Evolutionary conservation across 805 yeast species (phyloP), one percentile per base, ranked within the genome.

Genomic region (Maudiozyma barnettii): DNA sequence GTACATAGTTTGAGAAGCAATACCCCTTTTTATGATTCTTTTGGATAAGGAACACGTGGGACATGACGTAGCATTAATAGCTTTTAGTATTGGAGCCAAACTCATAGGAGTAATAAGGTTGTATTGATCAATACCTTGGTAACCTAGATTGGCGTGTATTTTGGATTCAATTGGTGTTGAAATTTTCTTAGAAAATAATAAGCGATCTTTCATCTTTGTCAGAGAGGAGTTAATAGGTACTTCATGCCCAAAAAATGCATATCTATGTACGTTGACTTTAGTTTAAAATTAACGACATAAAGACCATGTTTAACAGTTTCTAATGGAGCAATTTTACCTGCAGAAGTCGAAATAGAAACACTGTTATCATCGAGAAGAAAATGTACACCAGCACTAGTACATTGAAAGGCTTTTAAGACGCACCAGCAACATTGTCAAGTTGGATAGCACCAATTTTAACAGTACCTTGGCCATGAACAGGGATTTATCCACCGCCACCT

Each of bases 1-100:
- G 19, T 39, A 43, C 10, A 5, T 31, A 14, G 41, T 39, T 5
- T 4, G 10, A n/a, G 44, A 47, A 2, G 13, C 3, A 8, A 3
- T 8, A 9, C 47, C 50, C 21, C 64, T 56, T 57, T 5, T 2
- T 14, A 40, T 47, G 3, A 23, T 19, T 5, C 39, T 40, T 37
- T 47, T 47, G 7, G 47, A 23, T 5, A 39, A 4, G 9, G 47
- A 22, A 21, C 47, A 47, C 14, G 47, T 35, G 3, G 45, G 39
- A 35, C 46, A 39, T 10, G 21, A 1, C 14, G 44, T 39, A 19
- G 23, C 21, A 13, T 8, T n/a, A 39, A 13, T 14, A 14, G 19
- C 33, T 5, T 39, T 23, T 5, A 39, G 13, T 31, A 12, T 31
- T 12, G 36, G 36, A 31, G 36, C 36, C 10, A 7, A 7, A 13